Evolutionary conservation across 163 green algal genomes (phyloP).

Genomic region (Scenedesmus sp.): DNA sequence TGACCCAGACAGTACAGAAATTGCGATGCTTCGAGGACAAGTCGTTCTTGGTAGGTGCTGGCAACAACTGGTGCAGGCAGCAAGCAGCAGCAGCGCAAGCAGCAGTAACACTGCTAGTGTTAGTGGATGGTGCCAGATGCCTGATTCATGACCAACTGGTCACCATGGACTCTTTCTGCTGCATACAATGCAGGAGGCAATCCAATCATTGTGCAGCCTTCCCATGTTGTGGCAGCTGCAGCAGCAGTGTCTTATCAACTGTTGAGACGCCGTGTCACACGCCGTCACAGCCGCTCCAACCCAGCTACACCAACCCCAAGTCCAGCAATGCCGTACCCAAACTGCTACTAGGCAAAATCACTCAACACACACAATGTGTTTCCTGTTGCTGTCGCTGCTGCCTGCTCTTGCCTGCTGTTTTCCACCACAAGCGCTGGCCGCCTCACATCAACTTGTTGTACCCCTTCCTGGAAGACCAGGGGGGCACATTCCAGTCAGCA

Average conservation of each 20-base stretch:
- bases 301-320: too few species aligned
- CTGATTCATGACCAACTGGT: too few species aligned
- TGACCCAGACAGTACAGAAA: slow-evolving; percentile 58
- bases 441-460: slow-evolving; percentile 83
- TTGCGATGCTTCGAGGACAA: slow-evolving; percentile 73
- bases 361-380: background rate
- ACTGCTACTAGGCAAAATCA: too few species aligned
- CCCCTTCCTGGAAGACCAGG: slow-evolving; percentile 66
- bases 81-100: background rate
- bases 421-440: slow-evolving; percentile 24
- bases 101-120: background rate
- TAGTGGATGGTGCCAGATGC: background rate
- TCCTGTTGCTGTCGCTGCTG: background rate
- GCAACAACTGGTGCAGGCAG: background rate
- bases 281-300: too few species aligned
- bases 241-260: too few species aligned
- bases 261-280: too few species aligned
- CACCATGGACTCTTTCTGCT: too few species aligned
- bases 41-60: slow-evolving; percentile 6
- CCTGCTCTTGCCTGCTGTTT: background rate
- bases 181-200: too few species aligned
- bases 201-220: too few species aligned
- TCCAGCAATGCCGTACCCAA: too few species aligned
- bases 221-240: too few species aligned
- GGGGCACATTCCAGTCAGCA: slow-evolving; percentile 52